phyloP scores from a whole-genome alignment of 208 protist species.

The Trypanosoma caninum region DNA sequence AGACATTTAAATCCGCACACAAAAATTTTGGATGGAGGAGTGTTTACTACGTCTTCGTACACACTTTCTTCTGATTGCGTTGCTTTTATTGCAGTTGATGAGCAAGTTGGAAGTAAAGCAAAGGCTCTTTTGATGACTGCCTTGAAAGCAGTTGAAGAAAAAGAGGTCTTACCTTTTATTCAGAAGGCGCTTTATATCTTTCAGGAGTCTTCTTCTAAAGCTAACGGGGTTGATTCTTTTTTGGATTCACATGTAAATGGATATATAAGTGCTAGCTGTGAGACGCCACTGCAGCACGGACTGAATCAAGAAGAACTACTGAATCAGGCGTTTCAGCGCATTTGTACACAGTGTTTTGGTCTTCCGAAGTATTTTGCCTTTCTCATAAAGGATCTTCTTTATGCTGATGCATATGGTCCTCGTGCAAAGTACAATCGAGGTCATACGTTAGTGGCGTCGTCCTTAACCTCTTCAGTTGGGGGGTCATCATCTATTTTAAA shows the following conservation, averaged over 20 bases:
- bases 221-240: conserved; percentile 31
- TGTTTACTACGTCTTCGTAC: conserved; percentile 31
- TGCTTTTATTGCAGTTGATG: conserved; percentile 10
- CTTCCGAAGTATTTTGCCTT: conserved; percentile 82
- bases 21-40: conserved; percentile 53
- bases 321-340: conserved; percentile 56
- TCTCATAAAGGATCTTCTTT: conserved; percentile 59
- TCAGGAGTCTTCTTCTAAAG: conserved; percentile 39
- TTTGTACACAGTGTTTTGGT: conserved; percentile 79
- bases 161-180: conserved; percentile 52
- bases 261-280: conserved; percentile 6
- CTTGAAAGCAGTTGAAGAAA: conserved; percentile 56
- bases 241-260: conserved; percentile 28
- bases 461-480: not conserved
- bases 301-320: conserved; percentile 55
- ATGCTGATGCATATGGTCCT: conserved; percentile 29
- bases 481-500: conserved; percentile 14
- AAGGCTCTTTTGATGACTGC: conserved; percentile 37
- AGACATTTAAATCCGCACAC: conserved; percentile 72
- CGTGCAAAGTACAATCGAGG: too few species aligned
- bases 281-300: conserved; percentile 39
- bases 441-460: not conserved
- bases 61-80: conserved; percentile 18
- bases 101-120: not conserved
- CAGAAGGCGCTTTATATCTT: conserved; percentile 66